A percentile compares a stretch with the other conserved stretches of the same genome.
These are phyloP conservation scores for Hypoxylon crocopeplum DNA, from an alignment of 495 filamentous ascomycete genomes.

Conservation along the genomic window DNA sequence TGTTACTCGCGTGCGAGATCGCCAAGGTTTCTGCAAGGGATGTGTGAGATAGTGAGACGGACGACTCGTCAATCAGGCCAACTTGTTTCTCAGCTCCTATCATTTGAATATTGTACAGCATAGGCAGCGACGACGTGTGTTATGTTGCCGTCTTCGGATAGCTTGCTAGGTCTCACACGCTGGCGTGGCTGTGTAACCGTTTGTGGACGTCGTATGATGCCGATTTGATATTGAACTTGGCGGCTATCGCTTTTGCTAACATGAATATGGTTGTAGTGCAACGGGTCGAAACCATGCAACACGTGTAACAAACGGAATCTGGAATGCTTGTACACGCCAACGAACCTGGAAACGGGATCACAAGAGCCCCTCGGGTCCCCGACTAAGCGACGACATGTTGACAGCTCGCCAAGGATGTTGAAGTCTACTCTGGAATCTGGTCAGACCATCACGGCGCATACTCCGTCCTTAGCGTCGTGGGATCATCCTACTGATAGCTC, in stretches of 20 bases:
- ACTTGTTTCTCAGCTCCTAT: conserved; percentile 1
- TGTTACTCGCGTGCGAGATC: conserved; percentile 9
- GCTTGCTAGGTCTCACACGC: conserved; percentile 23
- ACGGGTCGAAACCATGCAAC: conserved; percentile 72
- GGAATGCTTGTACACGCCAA: conserved; percentile 56
- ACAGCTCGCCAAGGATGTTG: conserved; percentile 42
- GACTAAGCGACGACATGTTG: conserved; percentile 54
- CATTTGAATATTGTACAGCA: conserved; percentile 18
- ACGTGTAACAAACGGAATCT: conserved; percentile 68
- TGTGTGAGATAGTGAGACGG: conserved; percentile 1
- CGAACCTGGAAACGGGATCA: conserved; percentile 39
- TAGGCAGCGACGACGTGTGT: conserved; percentile 19
- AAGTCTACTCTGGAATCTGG: conserved; percentile 24
- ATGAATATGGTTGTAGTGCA: conserved; percentile 57
- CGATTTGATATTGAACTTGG: conserved; percentile 9
- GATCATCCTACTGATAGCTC: conserved; percentile 22
- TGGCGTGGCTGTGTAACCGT: conserved; percentile 33
- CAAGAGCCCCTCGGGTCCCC: conserved; percentile 50
- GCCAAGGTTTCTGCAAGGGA: background rate
- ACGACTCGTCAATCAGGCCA: background rate
- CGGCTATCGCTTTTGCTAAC: conserved; percentile 25
- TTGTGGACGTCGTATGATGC: conserved; percentile 23
- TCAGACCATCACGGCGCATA: conserved; percentile 22
- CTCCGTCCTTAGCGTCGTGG: conserved; percentile 32
- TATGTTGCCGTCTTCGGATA: conserved; percentile 21